Evolutionary conservation across 805 yeast genomes (phyloP).

Genomic region (Saturnispora galanensis): DNA sequence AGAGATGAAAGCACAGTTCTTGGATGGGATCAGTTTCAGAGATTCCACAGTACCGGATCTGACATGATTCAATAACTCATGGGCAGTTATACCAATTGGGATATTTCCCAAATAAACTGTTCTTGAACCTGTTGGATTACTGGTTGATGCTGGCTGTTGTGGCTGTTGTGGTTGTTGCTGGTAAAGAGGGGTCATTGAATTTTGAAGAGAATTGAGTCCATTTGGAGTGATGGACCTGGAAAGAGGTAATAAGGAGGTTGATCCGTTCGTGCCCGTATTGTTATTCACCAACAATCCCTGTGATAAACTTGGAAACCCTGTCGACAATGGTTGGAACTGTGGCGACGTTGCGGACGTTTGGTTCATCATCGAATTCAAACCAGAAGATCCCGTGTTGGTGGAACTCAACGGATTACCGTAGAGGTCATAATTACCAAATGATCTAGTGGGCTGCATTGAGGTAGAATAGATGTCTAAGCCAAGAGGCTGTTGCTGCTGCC

Average conservation of each 20-base stretch:
- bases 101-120: conserved; percentile 87
- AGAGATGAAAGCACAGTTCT: conserved; percentile 83
- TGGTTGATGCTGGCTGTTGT: background rate
- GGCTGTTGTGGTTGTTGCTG: conserved; percentile 4
- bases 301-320: background rate
- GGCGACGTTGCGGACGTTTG: conserved; percentile 6
- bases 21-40: conserved; percentile 67
- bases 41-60: conserved; percentile 84
- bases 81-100: conserved; percentile 70
- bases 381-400: conserved; percentile 7
- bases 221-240: conserved; percentile 7
- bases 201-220: conserved; percentile 1
- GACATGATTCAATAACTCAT: conserved; percentile 80
- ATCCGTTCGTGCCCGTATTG: background rate
- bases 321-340: conserved; percentile 4
- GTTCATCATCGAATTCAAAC: conserved; percentile 4
- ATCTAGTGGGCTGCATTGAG: conserved; percentile 7
- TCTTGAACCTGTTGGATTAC: conserved; percentile 37
- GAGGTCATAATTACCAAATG: conserved; percentile 5
- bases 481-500: background rate
- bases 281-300: background rate
- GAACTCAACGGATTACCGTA: conserved; percentile 1
- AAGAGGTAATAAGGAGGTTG: background rate
- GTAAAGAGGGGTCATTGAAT: conserved; percentile 6
- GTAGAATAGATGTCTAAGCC: conserved; percentile 3